Percentiles rank a stretch among this genome's conserved stretches.
phyloP scores from a whole-genome alignment of 2,329 filamentous ascomycete species.

The Diaporthe amygdali region DNA sequence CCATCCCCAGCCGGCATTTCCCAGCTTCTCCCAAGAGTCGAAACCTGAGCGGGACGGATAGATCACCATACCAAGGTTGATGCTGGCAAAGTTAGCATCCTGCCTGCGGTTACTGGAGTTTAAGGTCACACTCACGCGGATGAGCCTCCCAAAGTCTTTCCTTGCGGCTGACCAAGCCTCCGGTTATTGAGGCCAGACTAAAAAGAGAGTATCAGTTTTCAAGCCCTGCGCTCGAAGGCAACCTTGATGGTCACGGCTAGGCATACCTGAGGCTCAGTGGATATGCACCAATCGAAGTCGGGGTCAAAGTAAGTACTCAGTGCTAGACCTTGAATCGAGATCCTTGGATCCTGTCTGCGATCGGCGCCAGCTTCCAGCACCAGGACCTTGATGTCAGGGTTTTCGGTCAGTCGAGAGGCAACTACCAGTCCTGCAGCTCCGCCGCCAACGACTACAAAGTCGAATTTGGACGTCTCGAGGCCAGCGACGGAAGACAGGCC shows the following conservation, averaged over 20 bases:
- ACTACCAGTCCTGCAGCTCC: slow-evolving; percentile 54
- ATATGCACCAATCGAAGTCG: slow-evolving; percentile 47
- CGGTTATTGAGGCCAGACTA: slow-evolving; percentile 6
- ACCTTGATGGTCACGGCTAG: slow-evolving; percentile 15
- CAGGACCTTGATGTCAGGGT: slow-evolving; percentile 39
- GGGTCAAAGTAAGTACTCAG: slow-evolving; percentile 38
- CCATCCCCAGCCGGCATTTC: slow-evolving; percentile 34
- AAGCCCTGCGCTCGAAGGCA: not conserved
- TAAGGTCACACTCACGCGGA: not conserved
- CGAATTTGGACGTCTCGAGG: slow-evolving; percentile 35
- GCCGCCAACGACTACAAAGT: slow-evolving; percentile 55
- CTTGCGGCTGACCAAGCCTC: slow-evolving; percentile 1
- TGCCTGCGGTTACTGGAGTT: too few relatives aligned
- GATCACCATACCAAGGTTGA: slow-evolving; percentile 36
- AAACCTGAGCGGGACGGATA: slow-evolving; percentile 33
- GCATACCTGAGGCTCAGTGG: slow-evolving; percentile 37
- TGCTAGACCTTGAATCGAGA: slow-evolving; percentile 43
- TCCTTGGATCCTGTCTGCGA: slow-evolving; percentile 38
- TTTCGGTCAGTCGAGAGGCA: slow-evolving; percentile 46
- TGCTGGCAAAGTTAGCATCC: not conserved
- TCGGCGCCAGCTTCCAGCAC: slow-evolving; percentile 46
- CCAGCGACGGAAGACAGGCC: not conserved
- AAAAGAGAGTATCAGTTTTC: not conserved
- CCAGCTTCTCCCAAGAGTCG: slow-evolving; percentile 35
- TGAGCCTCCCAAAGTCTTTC: slow-evolving; percentile 15